phyloP scores from a whole-genome alignment of 257 asterid species.

The Eucommia ulmoides region DNA sequence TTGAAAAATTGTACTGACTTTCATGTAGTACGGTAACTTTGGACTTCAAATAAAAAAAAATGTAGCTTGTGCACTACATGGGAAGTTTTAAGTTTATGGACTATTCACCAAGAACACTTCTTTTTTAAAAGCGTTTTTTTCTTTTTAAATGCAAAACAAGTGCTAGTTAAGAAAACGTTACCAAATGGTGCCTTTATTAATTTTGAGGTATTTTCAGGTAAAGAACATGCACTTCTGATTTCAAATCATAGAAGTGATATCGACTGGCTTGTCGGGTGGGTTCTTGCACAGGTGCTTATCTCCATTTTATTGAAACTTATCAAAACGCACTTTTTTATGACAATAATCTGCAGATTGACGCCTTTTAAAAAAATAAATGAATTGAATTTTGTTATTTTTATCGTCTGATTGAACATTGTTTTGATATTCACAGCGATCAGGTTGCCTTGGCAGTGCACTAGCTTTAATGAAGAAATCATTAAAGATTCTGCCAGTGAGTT shows the following conservation, averaged over 20 bases:
- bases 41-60: no score
- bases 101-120: no score
- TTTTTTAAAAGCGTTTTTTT: no score
- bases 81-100: no score
- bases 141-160: no score
- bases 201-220: slow-evolving; percentile 35
- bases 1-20: no score
- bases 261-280: slow-evolving; percentile 88
- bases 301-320: slow-evolving; percentile 2
- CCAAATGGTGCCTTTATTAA: no score
- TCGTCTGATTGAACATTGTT: slow-evolving; percentile 5
- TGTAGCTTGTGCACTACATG: no score
- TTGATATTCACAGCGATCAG: slow-evolving; percentile 45
- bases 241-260: slow-evolving; percentile 70
- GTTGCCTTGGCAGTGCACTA: slow-evolving; percentile 67
- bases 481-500: slow-evolving; percentile 55
- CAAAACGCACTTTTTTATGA: background rate
- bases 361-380: no score
- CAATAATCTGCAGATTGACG: background rate
- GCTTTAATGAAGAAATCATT: slow-evolving; percentile 52
- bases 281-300: slow-evolving; percentile 58
- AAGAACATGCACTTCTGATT: slow-evolving; percentile 69
- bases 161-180: no score
- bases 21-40: no score
- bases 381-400: background rate